Evolutionary conservation across 208 protist genomes (phyloP).

Genomic region (Leptomonas seymouri): DNA sequence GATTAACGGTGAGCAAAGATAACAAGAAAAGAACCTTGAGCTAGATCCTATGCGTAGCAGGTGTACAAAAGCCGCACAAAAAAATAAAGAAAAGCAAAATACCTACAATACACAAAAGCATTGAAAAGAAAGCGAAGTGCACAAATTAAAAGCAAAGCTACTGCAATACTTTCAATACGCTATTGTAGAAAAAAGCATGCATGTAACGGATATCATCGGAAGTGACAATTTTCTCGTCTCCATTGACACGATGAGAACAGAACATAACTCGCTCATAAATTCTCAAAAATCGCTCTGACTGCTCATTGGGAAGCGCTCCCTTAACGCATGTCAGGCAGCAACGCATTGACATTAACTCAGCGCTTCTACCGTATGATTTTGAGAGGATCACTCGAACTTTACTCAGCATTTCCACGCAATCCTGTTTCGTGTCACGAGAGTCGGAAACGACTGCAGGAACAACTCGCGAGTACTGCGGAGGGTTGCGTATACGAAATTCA

Average conservation of each 20-base stretch:
- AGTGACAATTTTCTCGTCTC: conserved; percentile 52
- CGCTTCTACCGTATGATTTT: conserved; percentile 57
- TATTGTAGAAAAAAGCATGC: conserved; percentile 89
- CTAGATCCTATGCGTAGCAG: too few species aligned
- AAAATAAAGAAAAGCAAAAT: conserved; percentile 11
- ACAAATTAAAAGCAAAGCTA: conserved; percentile 18
- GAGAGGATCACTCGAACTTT: conserved; percentile 61
- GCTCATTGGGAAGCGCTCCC: conserved; percentile 54
- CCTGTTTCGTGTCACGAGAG: conserved; percentile 58
- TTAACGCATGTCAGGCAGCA: conserved; percentile 85
- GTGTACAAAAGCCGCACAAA: neutral
- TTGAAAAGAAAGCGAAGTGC: neutral
- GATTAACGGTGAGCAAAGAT: neutral
- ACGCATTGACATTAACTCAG: conserved; percentile 86
- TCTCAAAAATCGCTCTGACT: conserved; percentile 72
- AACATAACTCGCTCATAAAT: conserved; percentile 85
- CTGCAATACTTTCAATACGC: conserved; percentile 76
- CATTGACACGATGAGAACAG: conserved; percentile 66
- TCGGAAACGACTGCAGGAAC: conserved; percentile 76
- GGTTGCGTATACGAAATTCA: conserved; percentile 55
- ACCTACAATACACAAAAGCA: neutral
- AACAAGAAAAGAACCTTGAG: too few species aligned
- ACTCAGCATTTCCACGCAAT: conserved; percentile 80
- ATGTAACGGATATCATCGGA: conserved; percentile 90
- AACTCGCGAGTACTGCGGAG: conserved; percentile 61